Evolutionary conservation across 1,139 yeast species (phyloP).

Genomic region (Zygotorulaspora mrakii): DNA sequence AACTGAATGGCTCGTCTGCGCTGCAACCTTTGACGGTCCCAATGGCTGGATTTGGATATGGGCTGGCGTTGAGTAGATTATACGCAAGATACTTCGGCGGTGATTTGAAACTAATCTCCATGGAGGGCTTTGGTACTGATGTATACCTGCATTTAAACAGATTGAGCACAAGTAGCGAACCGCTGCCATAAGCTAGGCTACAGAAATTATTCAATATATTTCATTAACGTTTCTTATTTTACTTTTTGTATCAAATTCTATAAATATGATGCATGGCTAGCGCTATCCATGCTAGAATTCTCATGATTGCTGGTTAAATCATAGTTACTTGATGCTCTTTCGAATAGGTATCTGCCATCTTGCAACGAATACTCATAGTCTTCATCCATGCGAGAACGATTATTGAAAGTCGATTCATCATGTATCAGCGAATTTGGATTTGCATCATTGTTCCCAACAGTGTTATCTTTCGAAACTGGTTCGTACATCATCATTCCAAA

Average conservation of each 20-base stretch:
- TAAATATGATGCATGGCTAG: constrained; percentile 8
- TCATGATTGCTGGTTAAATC: constrained; percentile 11
- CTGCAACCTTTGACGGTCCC: constrained; percentile 51
- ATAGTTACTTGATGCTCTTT: constrained; percentile 32
- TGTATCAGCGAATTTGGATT: constrained; percentile 8
- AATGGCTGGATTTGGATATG: constrained; percentile 93
- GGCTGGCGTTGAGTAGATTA: constrained; percentile 78
- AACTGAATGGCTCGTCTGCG: constrained; percentile 7
- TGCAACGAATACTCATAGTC: constrained; percentile 36
- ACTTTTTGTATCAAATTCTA: constrained; percentile 5
- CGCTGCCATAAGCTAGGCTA: constrained; percentile 19
- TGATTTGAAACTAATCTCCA: constrained; percentile 76
- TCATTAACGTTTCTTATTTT: background rate
- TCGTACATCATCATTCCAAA: constrained; percentile 35
- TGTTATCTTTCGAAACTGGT: constrained; percentile 19
- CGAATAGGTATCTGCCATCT: constrained; percentile 35
- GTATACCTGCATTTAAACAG: constrained; percentile 78
- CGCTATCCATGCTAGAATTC: constrained; percentile 5
- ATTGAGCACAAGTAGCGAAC: constrained; percentile 28
- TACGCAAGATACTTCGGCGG: constrained; percentile 93
- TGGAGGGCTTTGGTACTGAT: constrained; percentile 96
- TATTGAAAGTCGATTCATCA: constrained; percentile 8
- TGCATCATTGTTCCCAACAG: constrained; percentile 11
- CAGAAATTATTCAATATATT: background rate
- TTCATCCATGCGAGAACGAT: constrained; percentile 27